Base-by-base conservation (phyloP, 495 filamentous ascomycete species). In the Hypoxylon fuscum region DNA sequence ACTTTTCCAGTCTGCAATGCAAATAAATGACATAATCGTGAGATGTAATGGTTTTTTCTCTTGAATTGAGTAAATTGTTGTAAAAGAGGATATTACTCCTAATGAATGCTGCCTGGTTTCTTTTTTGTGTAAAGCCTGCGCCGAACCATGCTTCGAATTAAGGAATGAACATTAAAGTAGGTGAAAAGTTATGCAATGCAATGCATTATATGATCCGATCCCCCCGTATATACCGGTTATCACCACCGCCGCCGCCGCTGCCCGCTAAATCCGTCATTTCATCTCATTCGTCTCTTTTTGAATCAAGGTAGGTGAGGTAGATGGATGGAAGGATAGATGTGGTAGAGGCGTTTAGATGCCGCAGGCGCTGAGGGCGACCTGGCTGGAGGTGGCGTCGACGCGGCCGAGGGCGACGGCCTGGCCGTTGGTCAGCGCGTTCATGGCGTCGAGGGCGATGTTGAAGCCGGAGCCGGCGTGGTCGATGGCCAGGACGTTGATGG, bases 401-500 rank as follows among this genome's bases (percentile, higher is more conserved):
- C 69, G 42, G 60, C 40, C 66, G 62, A 70, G 40, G 23, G 37
- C 31, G 50, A 70, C 50, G 55, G 56, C 43, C 47, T 72, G 25
- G 59, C 76, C 22, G 55, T 66, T 77, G 11, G 90, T 94, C 55
- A 94, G 75, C 1, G 70, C 64, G 71, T 93, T 79, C 85, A 94
- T 82, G 18, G 88, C 90, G 23, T 65, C 56, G 43, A 86, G 70
- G 2, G 79, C 87, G 46, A 93, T 81, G 72, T 90, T 89, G 77
- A 89, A 85, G 2, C 87, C 88, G 17, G 55, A 15, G 0, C 61
- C 76, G 8, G 85, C 79, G 49, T 85, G 76, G 74, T 94, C 90
- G 56, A 94, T 78, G 20, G 84, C 90, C 9, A 85, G 76, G 7
- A 94, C 73, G 66, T 86, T 81, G 75, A 94, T 81, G 15, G 79